Evolutionary conservation across 257 asterid genomes (phyloP), one percentile per base, ranked within the genome.

Genomic region (Catharanthus roseus): DNA sequence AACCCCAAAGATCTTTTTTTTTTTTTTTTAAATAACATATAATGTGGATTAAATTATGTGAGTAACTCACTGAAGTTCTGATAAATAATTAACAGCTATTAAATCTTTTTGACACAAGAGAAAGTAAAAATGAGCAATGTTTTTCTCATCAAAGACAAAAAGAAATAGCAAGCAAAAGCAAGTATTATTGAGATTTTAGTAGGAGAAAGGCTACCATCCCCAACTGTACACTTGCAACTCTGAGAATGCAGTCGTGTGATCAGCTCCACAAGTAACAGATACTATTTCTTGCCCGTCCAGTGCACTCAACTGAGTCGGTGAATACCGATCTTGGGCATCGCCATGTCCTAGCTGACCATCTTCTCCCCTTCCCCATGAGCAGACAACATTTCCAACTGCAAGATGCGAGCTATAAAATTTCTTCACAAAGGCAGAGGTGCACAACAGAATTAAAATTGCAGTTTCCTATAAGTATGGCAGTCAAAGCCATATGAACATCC

Each of bases 291-390:
- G 86, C 57, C 85, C 96, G 81, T 87, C 95, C 84, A 95, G 70
- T 72, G 93, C 93, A 82, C 96, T 89, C 85, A 88, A 47, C 62
- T 89, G 95, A 76, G 96, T 88, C 15, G 99, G 97, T 26, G 81
- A 86, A 79, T 85, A 83, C 7, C 96, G 91, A 84, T 95, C 97
- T 49, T 89, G 96, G 6, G 97, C 93, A 75, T 91, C 99, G 41
- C 99, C 99, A 68, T 84, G 99, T 36, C 99, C 99, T 44, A 95
- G 85, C 74, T 95, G 99, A 23, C 99, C 99, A 71, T 95, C 99
- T 87, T 95, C 99, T 77, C 97, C 99, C 85, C 99, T 86, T 79
- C 99, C 99, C 99, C 99, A 95, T 6, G 99, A 86, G 88, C 96
- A 91, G 77, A 91, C 92, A 45, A 88, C 86, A 81, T 85, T 82